Evolutionary conservation across 2,329 filamentous ascomycete species (phyloP), one percentile per base, ranked within the genome.

Genomic region (Mycosphaerelloides madeirae): DNA sequence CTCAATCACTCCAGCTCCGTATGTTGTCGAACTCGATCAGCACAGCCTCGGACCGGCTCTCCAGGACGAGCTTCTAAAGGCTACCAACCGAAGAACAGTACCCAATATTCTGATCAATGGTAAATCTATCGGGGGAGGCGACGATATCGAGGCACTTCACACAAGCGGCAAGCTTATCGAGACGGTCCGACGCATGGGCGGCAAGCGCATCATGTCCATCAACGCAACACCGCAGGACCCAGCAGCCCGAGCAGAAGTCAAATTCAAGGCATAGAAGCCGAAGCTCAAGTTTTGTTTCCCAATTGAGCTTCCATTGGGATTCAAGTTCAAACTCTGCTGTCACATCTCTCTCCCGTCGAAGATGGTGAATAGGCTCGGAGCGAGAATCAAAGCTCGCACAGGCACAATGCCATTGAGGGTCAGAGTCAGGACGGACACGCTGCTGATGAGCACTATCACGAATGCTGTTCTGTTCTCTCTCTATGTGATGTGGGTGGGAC

Each of bases 41-140:
- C 87, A 96, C 62, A 78, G 81, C 1, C 74, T 94, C 11, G 93
- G 91, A 29, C 61, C 70, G 1, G 55, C 52, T 13, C 69, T 98
- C 32, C 93, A 98, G 67, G 77, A 75, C 8, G 76, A 80, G 14
- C 73, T 98, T 8, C 76, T 68, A 13, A 77, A 82, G 48, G 84
- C 79, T 62, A 97, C 93, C 0, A 85, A 86, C 34, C 79, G 91
- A 38, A 75, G 73, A 48, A 98, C 93, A 0, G 93, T 98, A 0
- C 93, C 93, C 13, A 98, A 98, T 63, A 78, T 97, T 29, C 76
- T 98, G 56, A 76, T 98, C 58, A 87, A 88, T 59, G 89, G 88
- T 35, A 82, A 84, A 65, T 93, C 85, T 66, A 87, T 97, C 49
- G 93, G 93, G 36, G 93, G 93, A 16, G 82, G 87, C 38, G 91